These are phyloP conservation scores for Astragalus membranaceus DNA, from an alignment of 306 rosid genomes.

Conservation along the genomic window DNA sequence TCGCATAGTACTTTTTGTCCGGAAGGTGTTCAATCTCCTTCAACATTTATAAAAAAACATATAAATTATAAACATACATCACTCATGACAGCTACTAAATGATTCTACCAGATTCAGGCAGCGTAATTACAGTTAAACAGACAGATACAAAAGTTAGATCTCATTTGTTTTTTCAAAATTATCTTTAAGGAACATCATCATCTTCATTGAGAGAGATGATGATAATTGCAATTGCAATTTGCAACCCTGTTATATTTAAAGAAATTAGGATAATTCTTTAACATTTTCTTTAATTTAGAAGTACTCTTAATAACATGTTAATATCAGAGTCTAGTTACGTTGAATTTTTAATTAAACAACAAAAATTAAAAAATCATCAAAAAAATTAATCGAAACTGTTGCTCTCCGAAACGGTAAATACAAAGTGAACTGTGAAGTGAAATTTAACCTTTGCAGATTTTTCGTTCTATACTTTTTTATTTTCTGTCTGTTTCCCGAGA, in stretches of 20 bases:
- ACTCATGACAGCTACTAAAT: background rate
- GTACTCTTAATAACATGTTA: no score
- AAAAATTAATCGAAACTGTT: background rate
- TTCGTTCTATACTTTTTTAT: background rate
- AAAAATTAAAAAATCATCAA: background rate
- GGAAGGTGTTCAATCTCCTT: no score
- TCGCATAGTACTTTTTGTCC: no score
- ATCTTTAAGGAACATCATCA: background rate
- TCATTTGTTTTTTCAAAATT: background rate
- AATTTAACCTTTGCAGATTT: background rate
- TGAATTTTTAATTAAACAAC: no score
- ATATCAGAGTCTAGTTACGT: no score
- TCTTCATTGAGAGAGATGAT: background rate
- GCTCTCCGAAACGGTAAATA: background rate
- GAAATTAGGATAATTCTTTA: no score
- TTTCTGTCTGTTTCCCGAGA: conserved; percentile 6
- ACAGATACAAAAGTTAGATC: background rate
- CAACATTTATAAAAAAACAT: background rate
- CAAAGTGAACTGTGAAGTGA: background rate
- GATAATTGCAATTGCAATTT: background rate
- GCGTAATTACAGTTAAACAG: background rate
- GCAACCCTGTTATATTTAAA: background rate
- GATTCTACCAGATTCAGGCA: background rate
- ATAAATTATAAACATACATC: background rate
- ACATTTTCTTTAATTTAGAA: no score